Evolutionary conservation across 73 alveolate species (phyloP), one percentile per base, ranked within the genome.

Genomic region (Paramecium sexaurelia): DNA sequence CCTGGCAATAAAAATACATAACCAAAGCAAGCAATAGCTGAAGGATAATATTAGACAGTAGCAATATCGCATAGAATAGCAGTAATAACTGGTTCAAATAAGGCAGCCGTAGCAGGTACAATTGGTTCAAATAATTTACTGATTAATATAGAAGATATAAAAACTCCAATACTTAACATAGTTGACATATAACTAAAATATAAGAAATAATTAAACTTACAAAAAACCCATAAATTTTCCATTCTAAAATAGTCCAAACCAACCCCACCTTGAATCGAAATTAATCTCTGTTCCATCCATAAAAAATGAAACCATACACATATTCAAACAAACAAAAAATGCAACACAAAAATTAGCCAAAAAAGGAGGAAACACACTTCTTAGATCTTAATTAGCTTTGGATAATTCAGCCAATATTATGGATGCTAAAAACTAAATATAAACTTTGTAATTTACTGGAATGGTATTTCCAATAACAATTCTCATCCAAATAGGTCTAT

Each of bases 11-110:
- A 8, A 51, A 51, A 51, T n/a, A 17, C 29, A 51, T 51, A 51
- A 9, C 92, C 92, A 55, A 85, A 85, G 51, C 92, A 85, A 4
- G 92, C 92, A 85, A 85, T 55, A 45, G 92, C 83, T 6, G 83
- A 19, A 2, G 92, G 92, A 2, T 55, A 55, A 56, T 55, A 55
- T 85, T 85, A 22, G 9, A 85, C 92, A 47, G 40, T 71, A 55
- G 45, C 92, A 20, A 85, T 37, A 5, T 85, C 55, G 55, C 71
- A 71, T 26, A 85, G 26, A 27, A 85, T 85, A 10, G 92, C 75
- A 27, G 85, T 85, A 7, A 85, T 55, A 33, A 85, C 75, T 27
- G 92, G 92, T 36, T 85, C 92, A 35, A 85, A 85, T 85, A 85
- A 85, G 36, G 85, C 75, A 10, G 75, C 75, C 55, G 92, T 85